phyloP scores from a whole-genome alignment of 495 filamentous ascomycete genomes.

The Lentithecium fluviatile region DNA sequence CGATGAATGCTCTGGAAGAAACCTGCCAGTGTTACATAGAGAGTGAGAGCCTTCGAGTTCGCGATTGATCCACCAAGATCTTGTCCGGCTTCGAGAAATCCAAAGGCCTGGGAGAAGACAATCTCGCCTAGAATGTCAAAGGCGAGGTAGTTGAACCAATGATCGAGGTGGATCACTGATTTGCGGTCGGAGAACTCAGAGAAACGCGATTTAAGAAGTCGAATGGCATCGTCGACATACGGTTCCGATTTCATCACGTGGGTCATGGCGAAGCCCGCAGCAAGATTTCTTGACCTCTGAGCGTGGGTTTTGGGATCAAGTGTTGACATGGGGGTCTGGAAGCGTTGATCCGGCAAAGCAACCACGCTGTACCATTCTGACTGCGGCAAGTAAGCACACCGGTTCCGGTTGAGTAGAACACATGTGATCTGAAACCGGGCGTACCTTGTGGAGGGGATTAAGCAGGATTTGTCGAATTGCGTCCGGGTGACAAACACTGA shows the following conservation, averaged over 20 bases:
- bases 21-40: conserved; percentile 43
- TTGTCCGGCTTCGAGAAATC: conserved; percentile 45
- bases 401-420: no score
- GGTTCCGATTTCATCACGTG: conserved; percentile 47
- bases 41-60: not conserved
- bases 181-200: conserved; percentile 33
- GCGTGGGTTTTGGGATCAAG: conserved; percentile 43
- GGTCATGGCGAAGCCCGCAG: conserved; percentile 44
- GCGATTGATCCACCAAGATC: conserved; percentile 47
- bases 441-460: conserved; percentile 33
- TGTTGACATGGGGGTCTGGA: conserved; percentile 50
- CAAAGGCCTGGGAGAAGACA: conserved; percentile 39
- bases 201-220: conserved; percentile 39
- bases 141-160: conserved; percentile 46
- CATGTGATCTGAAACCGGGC: no score
- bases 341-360: conserved; percentile 46
- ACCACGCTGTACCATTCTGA: conserved; percentile 39
- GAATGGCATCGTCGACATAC: conserved; percentile 44
- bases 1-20: conserved; percentile 46
- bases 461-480: conserved; percentile 39
- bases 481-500: conserved; percentile 51
- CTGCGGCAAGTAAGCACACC: conserved; percentile 26
- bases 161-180: conserved; percentile 37
- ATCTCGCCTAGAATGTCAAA: conserved; percentile 44
- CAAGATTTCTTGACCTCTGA: conserved; percentile 42